phyloP scores from a whole-genome alignment of 768 basidiomycete species.

The Pleurotus salmoneostramineus region DNA sequence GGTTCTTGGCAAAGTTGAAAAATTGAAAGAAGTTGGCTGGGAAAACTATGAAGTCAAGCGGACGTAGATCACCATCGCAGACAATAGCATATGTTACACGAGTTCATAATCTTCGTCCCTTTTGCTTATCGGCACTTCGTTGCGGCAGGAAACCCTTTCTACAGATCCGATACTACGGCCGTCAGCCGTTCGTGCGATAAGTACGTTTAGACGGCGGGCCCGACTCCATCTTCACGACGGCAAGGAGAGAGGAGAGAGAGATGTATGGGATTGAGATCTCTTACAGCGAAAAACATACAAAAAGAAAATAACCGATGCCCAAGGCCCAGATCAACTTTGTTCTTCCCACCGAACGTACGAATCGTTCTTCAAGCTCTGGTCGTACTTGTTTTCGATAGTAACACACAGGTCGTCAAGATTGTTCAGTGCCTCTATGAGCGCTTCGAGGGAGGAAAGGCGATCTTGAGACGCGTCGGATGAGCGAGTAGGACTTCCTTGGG shows the following conservation, averaged over 20 bases:
- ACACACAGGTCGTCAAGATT: slow-evolving; percentile 77
- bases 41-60: slow-evolving; percentile 63
- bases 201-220: too few species aligned
- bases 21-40: slow-evolving; percentile 79
- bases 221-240: too few species aligned
- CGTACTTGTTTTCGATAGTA: slow-evolving; percentile 68
- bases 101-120: too few species aligned
- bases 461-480: slow-evolving; percentile 43
- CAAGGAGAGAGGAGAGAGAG: too few species aligned
- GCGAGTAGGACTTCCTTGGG: not conserved
- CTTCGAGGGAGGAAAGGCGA: slow-evolving; percentile 75
- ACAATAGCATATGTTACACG: too few species aligned
- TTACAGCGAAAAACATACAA: too few species aligned
- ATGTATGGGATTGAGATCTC: too few species aligned
- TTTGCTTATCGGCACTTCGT: too few species aligned
- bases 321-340: slow-evolving; percentile 39
- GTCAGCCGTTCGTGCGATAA: too few species aligned
- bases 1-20: slow-evolving; percentile 77
- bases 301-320: too few species aligned
- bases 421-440: slow-evolving; percentile 70
- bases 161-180: too few species aligned
- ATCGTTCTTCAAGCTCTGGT: slow-evolving; percentile 48
- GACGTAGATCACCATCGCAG: slow-evolving; percentile 5
- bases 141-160: too few species aligned
- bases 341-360: slow-evolving; percentile 69